These are phyloP conservation scores for Striga hermonthica DNA, from an alignment of 305 asterid species.

Conservation along the genomic window DNA sequence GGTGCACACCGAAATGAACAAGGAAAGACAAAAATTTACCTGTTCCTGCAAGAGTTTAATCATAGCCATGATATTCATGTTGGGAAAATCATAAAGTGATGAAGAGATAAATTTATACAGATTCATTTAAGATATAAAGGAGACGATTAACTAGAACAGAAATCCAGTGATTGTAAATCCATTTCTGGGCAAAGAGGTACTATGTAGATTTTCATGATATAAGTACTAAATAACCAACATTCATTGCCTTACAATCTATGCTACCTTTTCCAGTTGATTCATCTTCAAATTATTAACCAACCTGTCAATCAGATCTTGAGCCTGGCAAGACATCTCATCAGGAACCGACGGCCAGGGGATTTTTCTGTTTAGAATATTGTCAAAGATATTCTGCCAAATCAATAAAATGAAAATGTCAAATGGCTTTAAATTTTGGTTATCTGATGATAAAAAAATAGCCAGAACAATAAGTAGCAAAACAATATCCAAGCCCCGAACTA, in stretches of 20 bases:
- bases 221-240: constrained; percentile 24
- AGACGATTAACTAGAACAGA: constrained; percentile 12
- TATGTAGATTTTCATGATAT: constrained; percentile 25
- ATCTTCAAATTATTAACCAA: constrained; percentile 35
- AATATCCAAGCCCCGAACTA: neutral
- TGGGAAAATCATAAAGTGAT: constrained; percentile 17
- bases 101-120: constrained; percentile 6
- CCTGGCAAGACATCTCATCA: constrained; percentile 64
- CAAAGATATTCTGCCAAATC: constrained; percentile 65
- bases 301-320: constrained; percentile 87
- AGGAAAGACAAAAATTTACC: constrained; percentile 6
- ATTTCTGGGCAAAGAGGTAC: constrained; percentile 10
- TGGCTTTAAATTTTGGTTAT: constrained; percentile 12
- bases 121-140: neutral
- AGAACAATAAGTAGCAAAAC: constrained; percentile 24
- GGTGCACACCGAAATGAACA: constrained; percentile 26
- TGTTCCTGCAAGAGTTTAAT: constrained; percentile 18
- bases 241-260: constrained; percentile 13
- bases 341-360: constrained; percentile 93
- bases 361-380: constrained; percentile 79
- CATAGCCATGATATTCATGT: constrained; percentile 16
- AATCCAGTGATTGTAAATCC: constrained; percentile 19
- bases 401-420: constrained; percentile 28
- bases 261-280: constrained; percentile 13
- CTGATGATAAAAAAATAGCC: constrained; percentile 11